Conservation (phyloP, 768 basidiomycete species). For the Amanita exitialis region DNA sequence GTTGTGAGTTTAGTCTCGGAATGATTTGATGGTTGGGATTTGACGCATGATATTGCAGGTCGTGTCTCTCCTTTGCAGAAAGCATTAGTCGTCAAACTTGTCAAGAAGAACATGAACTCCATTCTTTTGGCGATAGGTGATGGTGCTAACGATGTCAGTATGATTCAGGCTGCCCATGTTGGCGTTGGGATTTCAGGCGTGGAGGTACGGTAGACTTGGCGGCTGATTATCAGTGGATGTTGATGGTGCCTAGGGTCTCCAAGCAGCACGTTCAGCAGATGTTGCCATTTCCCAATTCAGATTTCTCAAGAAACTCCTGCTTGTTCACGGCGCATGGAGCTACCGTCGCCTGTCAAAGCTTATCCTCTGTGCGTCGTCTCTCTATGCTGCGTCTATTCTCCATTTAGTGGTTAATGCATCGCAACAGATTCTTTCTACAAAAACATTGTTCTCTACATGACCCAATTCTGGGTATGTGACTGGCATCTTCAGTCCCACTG, state of each 20-base stretch:
- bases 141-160: slow-evolving; percentile 96
- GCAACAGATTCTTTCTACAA: slow-evolving; percentile 92
- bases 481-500: slow-evolving; percentile 1
- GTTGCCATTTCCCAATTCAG: slow-evolving; percentile 98
- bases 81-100: slow-evolving; percentile 95
- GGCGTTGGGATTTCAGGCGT: slow-evolving; percentile 97
- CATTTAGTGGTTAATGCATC: slow-evolving; percentile 5
- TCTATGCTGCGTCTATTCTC: background rate
- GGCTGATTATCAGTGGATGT: background rate
- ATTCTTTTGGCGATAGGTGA: slow-evolving; percentile 97
- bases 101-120: slow-evolving; percentile 91
- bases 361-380: slow-evolving; percentile 63
- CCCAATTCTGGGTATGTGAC: slow-evolving; percentile 83
- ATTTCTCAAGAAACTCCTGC: slow-evolving; percentile 85
- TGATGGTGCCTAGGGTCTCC: slow-evolving; percentile 58
- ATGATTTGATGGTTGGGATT: background rate
- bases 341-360: slow-evolving; percentile 92
- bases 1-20: slow-evolving; percentile 51
- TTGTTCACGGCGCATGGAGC: slow-evolving; percentile 99
- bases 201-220: slow-evolving; percentile 43
- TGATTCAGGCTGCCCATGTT: slow-evolving; percentile 98
- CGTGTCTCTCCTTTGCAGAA: slow-evolving; percentile 98
- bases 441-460: slow-evolving; percentile 97
- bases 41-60: slow-evolving; percentile 32
- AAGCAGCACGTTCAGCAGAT: slow-evolving; percentile 97